Conservation (phyloP, 2,329 filamentous ascomycete genomes). For the Pyricularia sp. region DNA sequence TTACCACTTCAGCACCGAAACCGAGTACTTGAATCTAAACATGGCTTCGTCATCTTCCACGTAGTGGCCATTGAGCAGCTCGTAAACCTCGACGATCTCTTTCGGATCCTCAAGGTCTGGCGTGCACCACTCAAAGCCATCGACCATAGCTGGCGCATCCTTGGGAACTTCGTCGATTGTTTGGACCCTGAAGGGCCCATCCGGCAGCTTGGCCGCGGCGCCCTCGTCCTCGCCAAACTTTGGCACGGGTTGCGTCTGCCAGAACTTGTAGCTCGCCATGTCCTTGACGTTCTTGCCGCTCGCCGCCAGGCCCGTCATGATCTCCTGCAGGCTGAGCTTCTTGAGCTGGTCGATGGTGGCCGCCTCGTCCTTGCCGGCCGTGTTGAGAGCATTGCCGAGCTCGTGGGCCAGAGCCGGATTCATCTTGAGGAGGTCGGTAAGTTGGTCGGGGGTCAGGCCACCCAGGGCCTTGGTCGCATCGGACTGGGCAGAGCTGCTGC, state of each 20-base stretch:
- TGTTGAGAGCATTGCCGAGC: constrained; percentile 21
- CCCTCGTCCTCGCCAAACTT: constrained; percentile 60
- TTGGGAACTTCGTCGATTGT: constrained; percentile 71
- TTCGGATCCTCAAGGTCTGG: constrained; percentile 73
- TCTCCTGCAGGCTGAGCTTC: constrained; percentile 58
- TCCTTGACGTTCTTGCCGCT: constrained; percentile 87
- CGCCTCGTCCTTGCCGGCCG: constrained; percentile 12
- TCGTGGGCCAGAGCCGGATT: constrained; percentile 65
- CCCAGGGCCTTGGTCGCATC: constrained; percentile 41
- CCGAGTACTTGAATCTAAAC: constrained; percentile 95
- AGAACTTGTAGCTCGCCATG: constrained; percentile 97
- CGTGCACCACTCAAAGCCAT: constrained; percentile 89
- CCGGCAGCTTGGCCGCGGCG: constrained; percentile 39
- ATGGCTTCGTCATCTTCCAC: constrained; percentile 96
- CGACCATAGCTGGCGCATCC: constrained; percentile 63
- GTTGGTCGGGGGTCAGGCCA: constrained; percentile 44
- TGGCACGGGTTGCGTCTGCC: constrained; percentile 93
- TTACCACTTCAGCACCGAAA: constrained; percentile 81
- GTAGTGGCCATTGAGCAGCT: constrained; percentile 86
- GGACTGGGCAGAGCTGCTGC: constrained; percentile 21
- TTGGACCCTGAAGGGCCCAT: constrained; percentile 78
- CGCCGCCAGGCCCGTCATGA: constrained; percentile 66
- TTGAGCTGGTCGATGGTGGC: constrained; percentile 42
- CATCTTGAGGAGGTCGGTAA: constrained; percentile 59
- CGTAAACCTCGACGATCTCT: constrained; percentile 83